Evolutionary conservation across 805 yeast species (phyloP), one percentile per base, ranked within the genome.

Genomic region (Yarrowia hollandica): DNA sequence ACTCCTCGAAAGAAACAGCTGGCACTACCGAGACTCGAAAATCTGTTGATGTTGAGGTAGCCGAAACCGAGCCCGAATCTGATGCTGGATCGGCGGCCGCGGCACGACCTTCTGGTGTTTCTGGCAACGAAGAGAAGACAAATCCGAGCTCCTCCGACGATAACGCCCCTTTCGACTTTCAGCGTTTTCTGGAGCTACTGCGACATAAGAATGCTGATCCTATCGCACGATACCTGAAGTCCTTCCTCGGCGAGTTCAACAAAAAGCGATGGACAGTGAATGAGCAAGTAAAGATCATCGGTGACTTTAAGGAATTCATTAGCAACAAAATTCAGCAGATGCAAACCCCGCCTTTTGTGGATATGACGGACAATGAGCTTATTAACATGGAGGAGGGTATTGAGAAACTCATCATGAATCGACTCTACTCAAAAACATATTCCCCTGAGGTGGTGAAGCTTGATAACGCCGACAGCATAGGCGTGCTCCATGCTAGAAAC

Each of bases 371-470:
- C 2, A 76, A 76, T 18, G 83, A 80, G 57, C 73, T 88, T 54
- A 83, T 78, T 34, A 90, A 91, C 67, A 85, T 96, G 2, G 75
- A 84, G 64, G 97, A 90, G 65, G 99, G 99, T 0, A 77, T 94
- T 66, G 99, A 94, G 71, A 94, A 94, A 70, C 77, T 94, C 39
- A 78, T 95, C 9, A 89, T 91, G 96, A 91, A 92, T 60, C 78
- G 96, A 63, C 72, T 95, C 2, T 91, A 90, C 69, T 76, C 77
- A 1, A 82, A 80, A 59, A 86, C 92, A 26, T 95, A 87, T 68
- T 83, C 97, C 0, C 97, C 98, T 0, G 81, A 77, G 41, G 79
- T 82, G n/a, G 73, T 80, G 2, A 74, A 70, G 8, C 64, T 70
- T 5, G 72, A 67, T 61, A 48, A 48, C 21, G 39, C 39, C 4